Evolutionary conservation across 106 monocot species (phyloP), one percentile per base, ranked within the genome.

Genomic region (Cymbidium sinense): DNA sequence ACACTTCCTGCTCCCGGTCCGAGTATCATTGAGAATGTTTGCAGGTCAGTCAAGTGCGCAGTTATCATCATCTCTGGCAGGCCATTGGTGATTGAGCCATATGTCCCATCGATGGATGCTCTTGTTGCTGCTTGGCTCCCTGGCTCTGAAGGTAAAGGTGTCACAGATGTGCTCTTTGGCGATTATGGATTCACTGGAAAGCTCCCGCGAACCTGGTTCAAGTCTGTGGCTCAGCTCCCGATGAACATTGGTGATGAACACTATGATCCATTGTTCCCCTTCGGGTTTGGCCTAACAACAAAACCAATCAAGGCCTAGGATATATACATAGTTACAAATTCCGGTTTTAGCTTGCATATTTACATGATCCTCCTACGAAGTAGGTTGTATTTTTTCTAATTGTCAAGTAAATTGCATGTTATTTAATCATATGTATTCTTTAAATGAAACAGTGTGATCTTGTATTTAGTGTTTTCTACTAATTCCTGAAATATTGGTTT

Each of bases 61-160:
- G 91, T 91, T n/a, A 70, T 94, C 47, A 29, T 94, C 25, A 73
- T 91, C 61, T 88, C 88, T 0, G 93, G 91, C 1, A 58, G 88
- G 44, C 93, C 93, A 8, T 54, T 94, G 19, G 83, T 88, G 20
- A 79, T 94, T 23, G 83, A 88, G 36, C 86, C 91, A 0, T 86
- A 91, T 29, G 20, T 88, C 2, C 28, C 41, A 0, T 20, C 31
- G 34, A 86, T 94, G 15, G 94, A 91, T 34, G 89, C 87, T 17
- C 82, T 91, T 25, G 84, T 95, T 21, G 94, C 89, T 25, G 94
- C 89, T 8, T 95, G 91, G 94, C 88, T 95, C 4, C 94, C 91
- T 0, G 94, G 91, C 11, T 65, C 87, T 0, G 91, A 95, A 84
- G 94, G 87, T 33, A 84, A 81, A 47, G 91, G 89, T 18, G 82